Conservation (phyloP, 2,329 filamentous ascomycete species). For the Arthrinium phaeospermum region DNA sequence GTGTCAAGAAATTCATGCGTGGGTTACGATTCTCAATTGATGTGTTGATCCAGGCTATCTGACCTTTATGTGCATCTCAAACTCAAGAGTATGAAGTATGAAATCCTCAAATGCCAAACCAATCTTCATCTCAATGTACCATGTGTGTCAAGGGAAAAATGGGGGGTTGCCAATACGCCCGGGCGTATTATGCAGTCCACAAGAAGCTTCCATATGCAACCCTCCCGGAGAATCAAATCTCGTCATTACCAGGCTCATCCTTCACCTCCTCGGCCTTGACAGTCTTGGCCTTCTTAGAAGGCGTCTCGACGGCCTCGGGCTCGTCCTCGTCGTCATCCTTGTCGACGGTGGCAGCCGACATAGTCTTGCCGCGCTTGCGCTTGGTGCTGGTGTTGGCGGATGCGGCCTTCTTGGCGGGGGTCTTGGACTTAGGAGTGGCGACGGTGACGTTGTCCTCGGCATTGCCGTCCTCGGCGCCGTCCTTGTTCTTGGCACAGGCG, state of each 20-base stretch:
- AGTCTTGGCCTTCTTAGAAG: neutral
- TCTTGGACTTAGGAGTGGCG: slow-evolving; percentile 25
- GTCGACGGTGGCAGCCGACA: neutral
- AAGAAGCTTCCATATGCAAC: neutral
- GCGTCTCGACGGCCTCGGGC: neutral
- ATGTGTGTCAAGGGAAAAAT: neutral
- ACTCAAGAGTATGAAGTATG: neutral
- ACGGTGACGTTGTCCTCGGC: neutral
- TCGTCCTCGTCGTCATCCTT: neutral
- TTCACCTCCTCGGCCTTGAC: neutral
- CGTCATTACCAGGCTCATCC: neutral
- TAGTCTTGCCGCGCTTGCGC: neutral
- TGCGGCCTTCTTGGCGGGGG: slow-evolving; percentile 30
- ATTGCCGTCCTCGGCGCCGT: neutral
- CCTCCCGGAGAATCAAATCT: neutral
- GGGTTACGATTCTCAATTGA: neutral
- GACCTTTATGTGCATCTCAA: neutral
- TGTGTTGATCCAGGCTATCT: neutral
- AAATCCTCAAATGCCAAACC: neutral
- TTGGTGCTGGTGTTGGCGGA: slow-evolving; percentile 37
- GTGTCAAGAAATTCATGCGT: neutral
- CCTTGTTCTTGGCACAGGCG: neutral
- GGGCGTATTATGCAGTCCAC: no score
- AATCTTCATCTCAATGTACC: neutral
- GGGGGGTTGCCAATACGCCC: neutral